These are phyloP conservation scores for Soucietia sequanensis DNA, from an alignment of 805 yeast species.

Conservation along the genomic window DNA sequence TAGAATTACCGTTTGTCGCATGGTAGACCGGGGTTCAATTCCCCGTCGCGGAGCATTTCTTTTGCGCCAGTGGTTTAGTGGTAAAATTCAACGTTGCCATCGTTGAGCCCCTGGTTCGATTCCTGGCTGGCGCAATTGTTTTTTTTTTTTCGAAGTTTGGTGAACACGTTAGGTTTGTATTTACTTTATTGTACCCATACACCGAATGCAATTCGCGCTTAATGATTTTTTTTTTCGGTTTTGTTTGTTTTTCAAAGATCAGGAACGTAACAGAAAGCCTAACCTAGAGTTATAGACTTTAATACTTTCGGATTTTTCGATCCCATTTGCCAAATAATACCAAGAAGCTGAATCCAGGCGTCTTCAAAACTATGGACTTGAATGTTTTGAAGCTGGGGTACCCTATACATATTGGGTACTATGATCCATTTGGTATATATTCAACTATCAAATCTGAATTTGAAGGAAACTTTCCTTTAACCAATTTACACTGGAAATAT, in stretches of 20 bases:
- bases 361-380: not conserved
- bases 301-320: no score
- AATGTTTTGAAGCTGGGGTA: not conserved
- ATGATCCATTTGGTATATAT: conserved; percentile 70
- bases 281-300: no score
- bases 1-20: no score
- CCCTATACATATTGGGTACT: conserved; percentile 52
- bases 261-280: not conserved
- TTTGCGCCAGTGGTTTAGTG: conserved; percentile 20
- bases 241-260: not conserved
- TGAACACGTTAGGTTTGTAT: no score
- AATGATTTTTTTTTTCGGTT: not conserved
- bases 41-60: no score
- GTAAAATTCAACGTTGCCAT: conserved; percentile 22
- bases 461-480: conserved; percentile 49
- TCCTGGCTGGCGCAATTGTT: conserved; percentile 18
- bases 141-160: no score
- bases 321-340: no score
- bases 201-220: not conserved
- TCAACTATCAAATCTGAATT: conserved; percentile 45
- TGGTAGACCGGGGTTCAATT: no score
- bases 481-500: conserved; percentile 69
- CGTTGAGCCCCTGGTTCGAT: conserved; percentile 22
- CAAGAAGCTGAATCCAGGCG: not conserved
- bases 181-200: no score